Conservation (phyloP, 305 asterid species). For the Fraxinus paxiana region DNA sequence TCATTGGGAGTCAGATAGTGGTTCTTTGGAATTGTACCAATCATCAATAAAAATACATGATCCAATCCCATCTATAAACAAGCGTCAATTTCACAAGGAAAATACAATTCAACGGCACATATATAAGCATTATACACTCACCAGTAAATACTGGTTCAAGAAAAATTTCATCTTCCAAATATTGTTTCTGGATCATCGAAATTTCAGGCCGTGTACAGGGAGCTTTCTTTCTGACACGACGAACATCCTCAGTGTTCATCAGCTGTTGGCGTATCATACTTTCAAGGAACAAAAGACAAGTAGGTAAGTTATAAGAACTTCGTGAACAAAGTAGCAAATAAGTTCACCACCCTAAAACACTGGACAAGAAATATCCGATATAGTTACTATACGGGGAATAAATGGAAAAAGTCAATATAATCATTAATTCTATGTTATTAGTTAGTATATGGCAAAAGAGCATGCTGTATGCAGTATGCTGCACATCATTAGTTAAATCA, state of each 20-base stretch:
- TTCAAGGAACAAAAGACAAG: conserved; percentile 20
- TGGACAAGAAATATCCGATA: neutral
- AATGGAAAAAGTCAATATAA: neutral
- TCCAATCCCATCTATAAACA: neutral
- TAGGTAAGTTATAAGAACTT: conserved; percentile 28
- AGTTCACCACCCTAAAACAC: conserved; percentile 1
- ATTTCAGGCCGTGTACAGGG: conserved; percentile 87
- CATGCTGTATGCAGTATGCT: neutral
- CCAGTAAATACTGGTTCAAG: conserved; percentile 62
- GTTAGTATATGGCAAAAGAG: neutral
- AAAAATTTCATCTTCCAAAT: conserved; percentile 68
- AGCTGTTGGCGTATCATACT: conserved; percentile 87
- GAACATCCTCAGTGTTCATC: conserved; percentile 73
- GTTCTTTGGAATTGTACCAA: neutral
- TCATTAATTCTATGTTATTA: neutral
- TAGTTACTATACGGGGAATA: neutral
- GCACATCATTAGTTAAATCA: neutral
- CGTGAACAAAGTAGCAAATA: conserved; percentile 11
- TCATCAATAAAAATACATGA: neutral
- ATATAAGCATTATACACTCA: conserved; percentile 34
- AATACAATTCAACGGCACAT: conserved; percentile 5
- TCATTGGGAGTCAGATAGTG: neutral
- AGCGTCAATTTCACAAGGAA: neutral
- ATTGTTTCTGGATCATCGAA: conserved; percentile 59
- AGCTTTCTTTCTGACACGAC: conserved; percentile 93